Evolutionary conservation across 352 stramenopile species (phyloP).

Genomic region (Phytophthora meadii): DNA sequence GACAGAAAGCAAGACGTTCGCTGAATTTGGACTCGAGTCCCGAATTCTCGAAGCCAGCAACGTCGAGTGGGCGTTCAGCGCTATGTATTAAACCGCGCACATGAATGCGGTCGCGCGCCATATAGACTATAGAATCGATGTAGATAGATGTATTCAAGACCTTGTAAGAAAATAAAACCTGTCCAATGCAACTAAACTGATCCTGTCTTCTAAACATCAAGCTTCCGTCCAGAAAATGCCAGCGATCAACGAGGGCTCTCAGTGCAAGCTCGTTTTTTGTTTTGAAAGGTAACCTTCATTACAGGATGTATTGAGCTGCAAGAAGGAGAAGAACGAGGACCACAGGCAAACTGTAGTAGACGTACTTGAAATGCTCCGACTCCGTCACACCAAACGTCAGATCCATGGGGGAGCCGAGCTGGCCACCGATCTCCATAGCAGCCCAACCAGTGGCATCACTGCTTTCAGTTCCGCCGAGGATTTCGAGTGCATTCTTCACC

Average conservation of each 20-base stretch:
- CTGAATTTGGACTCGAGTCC: slow-evolving; percentile 76
- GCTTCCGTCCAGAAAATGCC: slow-evolving; percentile 12
- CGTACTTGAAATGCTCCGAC: slow-evolving; percentile 27
- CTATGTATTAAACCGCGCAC: slow-evolving; percentile 64
- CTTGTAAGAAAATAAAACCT: slow-evolving; percentile 34
- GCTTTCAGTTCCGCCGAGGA: slow-evolving; percentile 43
- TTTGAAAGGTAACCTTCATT: slow-evolving; percentile 12
- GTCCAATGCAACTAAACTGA: slow-evolving; percentile 29
- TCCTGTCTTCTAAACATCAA: slow-evolving; percentile 14
- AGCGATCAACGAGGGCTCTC: not conserved
- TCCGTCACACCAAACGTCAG: slow-evolving; percentile 17
- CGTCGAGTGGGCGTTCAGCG: slow-evolving; percentile 82
- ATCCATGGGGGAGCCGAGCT: slow-evolving; percentile 22
- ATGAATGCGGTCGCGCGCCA: slow-evolving; percentile 12
- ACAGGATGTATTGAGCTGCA: slow-evolving; percentile 40
- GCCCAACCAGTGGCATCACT: slow-evolving; percentile 25
- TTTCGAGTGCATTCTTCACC: slow-evolving; percentile 66
- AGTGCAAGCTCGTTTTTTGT: not conserved
- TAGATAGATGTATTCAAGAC: slow-evolving; percentile 39
- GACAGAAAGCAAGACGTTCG: slow-evolving; percentile 61
- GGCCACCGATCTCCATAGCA: slow-evolving; percentile 33
- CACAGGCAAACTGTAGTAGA: slow-evolving; percentile 35
- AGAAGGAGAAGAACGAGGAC: slow-evolving; percentile 51
- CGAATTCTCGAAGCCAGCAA: slow-evolving; percentile 64
- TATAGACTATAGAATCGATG: slow-evolving; percentile 31